Evolutionary conservation across 257 asterid genomes (phyloP).

Genomic region (Scutellaria baicalensis): DNA sequence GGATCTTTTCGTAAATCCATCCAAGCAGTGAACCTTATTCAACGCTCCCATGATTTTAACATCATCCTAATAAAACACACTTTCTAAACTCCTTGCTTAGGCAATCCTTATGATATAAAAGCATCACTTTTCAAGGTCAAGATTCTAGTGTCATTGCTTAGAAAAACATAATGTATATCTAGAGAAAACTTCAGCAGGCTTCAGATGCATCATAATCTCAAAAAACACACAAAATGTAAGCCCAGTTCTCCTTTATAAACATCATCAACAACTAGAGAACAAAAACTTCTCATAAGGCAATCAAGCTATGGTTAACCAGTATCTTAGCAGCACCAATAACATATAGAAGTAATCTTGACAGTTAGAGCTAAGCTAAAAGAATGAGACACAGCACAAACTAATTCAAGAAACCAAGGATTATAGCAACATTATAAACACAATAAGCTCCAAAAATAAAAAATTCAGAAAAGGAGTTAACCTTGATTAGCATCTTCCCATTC

Average conservation of each 20-base stretch:
- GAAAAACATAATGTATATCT: neutral
- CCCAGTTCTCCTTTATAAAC: neutral
- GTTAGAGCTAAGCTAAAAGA: neutral
- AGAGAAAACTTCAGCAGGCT: neutral
- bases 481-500: conserved; percentile 28
- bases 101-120: neutral
- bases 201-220: neutral
- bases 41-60: neutral
- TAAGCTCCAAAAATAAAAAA: neutral
- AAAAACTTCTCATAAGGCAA: neutral
- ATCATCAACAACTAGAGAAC: neutral
- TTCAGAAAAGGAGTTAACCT: conserved; percentile 31
- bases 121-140: neutral
- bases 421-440: neutral
- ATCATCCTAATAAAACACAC: neutral
- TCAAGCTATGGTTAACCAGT: neutral
- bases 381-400: neutral
- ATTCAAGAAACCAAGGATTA: neutral
- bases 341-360: neutral
- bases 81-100: neutral
- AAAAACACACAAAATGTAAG: neutral
- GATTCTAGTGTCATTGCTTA: neutral
- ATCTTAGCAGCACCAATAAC: neutral
- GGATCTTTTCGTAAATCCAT: neutral
- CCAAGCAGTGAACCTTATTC: neutral